Evolutionary conservation across 768 basidiomycete genomes (phyloP).

Genomic region (Auriscalpium orientale): DNA sequence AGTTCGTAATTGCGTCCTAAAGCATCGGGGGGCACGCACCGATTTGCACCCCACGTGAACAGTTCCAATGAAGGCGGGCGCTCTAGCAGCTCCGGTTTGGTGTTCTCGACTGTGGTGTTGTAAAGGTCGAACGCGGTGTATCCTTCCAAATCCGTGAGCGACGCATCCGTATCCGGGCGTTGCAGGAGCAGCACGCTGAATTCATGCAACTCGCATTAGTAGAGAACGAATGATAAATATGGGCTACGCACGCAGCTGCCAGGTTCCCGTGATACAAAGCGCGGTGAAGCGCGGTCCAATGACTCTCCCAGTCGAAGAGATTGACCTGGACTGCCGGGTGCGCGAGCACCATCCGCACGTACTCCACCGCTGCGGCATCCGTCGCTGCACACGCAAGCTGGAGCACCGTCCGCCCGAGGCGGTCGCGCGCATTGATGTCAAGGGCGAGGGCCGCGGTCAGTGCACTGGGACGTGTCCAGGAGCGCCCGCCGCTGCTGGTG

Average conservation of each 20-base stretch:
- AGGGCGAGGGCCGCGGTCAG: constrained; percentile 23
- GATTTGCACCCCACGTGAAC: constrained; percentile 82
- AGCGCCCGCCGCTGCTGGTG: constrained; percentile 47
- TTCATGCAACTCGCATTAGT: constrained; percentile 16
- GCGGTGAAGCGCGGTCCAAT: constrained; percentile 87
- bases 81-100: constrained; percentile 5
- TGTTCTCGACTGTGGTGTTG: constrained; percentile 35
- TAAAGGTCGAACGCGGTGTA: constrained; percentile 90
- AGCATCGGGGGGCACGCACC: constrained; percentile 1
- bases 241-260: constrained; percentile 49
- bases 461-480: constrained; percentile 45
- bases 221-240: neutral
- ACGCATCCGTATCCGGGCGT: constrained; percentile 62
- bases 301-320: constrained; percentile 69
- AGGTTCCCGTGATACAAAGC: constrained; percentile 78
- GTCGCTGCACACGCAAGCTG: constrained; percentile 69
- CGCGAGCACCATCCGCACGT: constrained; percentile 66
- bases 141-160: constrained; percentile 76
- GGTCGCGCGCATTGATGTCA: constrained; percentile 69
- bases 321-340: constrained; percentile 78
- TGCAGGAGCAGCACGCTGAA: constrained; percentile 66
- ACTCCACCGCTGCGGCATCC: constrained; percentile 62
- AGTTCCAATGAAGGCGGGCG: constrained; percentile 39
- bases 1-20: neutral
- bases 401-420: constrained; percentile 66